Conservation (phyloP, 192 early-diverging fungal species). For the Coemansia sp. region DNA sequence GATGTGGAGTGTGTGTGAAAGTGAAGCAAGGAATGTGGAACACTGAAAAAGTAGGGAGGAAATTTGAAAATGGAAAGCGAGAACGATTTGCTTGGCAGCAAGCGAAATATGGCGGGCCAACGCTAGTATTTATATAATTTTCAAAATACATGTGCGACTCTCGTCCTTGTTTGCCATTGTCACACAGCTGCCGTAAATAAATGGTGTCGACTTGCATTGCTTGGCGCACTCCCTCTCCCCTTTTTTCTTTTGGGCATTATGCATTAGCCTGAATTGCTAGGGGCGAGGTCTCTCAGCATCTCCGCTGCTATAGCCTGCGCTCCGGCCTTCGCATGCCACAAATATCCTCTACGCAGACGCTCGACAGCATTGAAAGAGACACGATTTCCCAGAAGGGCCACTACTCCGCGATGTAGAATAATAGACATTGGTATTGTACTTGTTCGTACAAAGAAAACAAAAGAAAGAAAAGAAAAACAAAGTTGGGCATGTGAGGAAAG, state of each 20-base stretch:
- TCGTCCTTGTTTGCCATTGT: not conserved
- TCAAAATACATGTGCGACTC: not conserved
- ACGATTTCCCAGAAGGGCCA: not conserved
- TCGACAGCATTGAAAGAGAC: not conserved
- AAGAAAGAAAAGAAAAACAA: too few relatives aligned
- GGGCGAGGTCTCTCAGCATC: not conserved
- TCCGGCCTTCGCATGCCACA: not conserved
- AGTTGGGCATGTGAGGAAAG: not conserved
- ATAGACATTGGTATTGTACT: not conserved
- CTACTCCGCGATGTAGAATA: not conserved
- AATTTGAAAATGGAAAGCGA: not conserved
- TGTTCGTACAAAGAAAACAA: not conserved
- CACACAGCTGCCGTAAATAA: not conserved
- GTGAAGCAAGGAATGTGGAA: not conserved
- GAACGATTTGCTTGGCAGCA: not conserved
- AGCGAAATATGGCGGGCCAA: not conserved
- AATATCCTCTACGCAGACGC: not conserved
- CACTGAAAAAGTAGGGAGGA: not conserved
- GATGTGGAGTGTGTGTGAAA: not conserved
- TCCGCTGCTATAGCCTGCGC: not conserved
- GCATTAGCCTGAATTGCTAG: not conserved
- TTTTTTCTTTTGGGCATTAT: not conserved
- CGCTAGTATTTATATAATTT: not conserved
- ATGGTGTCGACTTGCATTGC: not conserved
- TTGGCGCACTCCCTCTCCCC: not conserved